Conservation (phyloP, 2,329 filamentous ascomycete genomes). For the Coniella vitis region DNA sequence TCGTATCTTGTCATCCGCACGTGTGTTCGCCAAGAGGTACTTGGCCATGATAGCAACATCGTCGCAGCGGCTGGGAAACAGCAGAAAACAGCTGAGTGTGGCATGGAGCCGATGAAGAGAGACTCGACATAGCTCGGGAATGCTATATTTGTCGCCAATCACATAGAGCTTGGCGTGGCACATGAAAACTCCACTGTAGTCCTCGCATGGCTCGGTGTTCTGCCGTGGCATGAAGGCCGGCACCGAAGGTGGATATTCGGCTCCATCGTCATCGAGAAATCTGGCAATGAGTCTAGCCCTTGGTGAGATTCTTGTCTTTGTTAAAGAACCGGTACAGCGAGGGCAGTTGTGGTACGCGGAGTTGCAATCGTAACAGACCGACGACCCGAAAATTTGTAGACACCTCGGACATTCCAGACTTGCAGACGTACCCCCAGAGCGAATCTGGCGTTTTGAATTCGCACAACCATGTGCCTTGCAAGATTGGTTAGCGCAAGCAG, state of each 20-base stretch:
- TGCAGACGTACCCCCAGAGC: no score
- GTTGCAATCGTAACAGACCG: rapidly evolving
- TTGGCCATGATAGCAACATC: constrained; percentile 6
- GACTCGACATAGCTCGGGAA: constrained; percentile 2
- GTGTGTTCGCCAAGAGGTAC: constrained; percentile 15
- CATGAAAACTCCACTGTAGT: constrained; percentile 14
- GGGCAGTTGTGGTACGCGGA: background rate
- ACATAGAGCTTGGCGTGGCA: constrained; percentile 17
- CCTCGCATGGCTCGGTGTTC: constrained; percentile 13
- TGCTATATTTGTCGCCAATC: constrained; percentile 13
- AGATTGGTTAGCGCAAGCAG: background rate
- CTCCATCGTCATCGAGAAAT: background rate
- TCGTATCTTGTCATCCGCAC: constrained; percentile 7
- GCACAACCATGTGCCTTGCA: no score
- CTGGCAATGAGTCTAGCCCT: background rate
- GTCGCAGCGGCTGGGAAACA: constrained; percentile 7
- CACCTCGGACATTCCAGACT: background rate
- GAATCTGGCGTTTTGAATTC: no score
- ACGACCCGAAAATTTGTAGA: rapidly evolving
- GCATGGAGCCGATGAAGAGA: constrained; percentile 10
- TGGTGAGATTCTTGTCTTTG: no score
- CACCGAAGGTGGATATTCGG: background rate
- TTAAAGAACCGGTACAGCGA: background rate
- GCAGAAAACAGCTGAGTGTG: constrained; percentile 11
- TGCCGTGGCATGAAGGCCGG: background rate